phyloP scores from a whole-genome alignment of 2,329 filamentous ascomycete species.

The Penicillium sumatraense region DNA sequence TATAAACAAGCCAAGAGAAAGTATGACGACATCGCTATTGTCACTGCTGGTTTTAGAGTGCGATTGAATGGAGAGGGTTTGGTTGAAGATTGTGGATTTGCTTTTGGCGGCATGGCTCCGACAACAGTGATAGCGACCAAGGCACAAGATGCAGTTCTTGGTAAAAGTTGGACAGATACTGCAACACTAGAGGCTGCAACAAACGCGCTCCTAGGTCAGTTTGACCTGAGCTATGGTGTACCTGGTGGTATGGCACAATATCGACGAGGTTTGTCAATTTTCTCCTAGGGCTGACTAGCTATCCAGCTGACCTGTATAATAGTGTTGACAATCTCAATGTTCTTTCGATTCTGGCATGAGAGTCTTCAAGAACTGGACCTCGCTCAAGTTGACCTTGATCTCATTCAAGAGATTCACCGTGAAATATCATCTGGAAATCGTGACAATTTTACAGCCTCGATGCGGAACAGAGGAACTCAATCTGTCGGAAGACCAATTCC shows the following conservation, averaged over 20 bases:
- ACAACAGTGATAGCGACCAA: background rate
- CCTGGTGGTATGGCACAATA: background rate
- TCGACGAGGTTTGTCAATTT: background rate
- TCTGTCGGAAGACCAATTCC: background rate
- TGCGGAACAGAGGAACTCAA: background rate
- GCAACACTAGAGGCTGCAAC: background rate
- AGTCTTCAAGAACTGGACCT: background rate
- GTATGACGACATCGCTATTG: background rate
- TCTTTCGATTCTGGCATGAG: constrained; percentile 1
- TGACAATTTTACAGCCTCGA: background rate
- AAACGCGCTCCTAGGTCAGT: background rate
- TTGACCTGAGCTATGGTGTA: background rate
- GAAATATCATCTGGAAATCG: background rate
- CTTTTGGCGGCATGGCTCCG: background rate
- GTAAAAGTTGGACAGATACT: background rate
- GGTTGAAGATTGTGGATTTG: background rate
- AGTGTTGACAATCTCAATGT: background rate
- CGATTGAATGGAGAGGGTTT: background rate
- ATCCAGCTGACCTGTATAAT: background rate
- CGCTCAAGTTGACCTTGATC: background rate
- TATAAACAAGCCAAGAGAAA: constrained; percentile 3
- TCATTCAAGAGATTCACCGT: background rate
- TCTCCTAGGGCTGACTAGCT: too few relatives aligned
- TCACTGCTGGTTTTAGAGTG: background rate
- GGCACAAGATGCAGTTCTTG: background rate